Percentiles rank a stretch among this genome's conserved stretches.
phyloP scores from a whole-genome alignment of 768 basidiomycete genomes.

The Lyophyllum shimeji region DNA sequence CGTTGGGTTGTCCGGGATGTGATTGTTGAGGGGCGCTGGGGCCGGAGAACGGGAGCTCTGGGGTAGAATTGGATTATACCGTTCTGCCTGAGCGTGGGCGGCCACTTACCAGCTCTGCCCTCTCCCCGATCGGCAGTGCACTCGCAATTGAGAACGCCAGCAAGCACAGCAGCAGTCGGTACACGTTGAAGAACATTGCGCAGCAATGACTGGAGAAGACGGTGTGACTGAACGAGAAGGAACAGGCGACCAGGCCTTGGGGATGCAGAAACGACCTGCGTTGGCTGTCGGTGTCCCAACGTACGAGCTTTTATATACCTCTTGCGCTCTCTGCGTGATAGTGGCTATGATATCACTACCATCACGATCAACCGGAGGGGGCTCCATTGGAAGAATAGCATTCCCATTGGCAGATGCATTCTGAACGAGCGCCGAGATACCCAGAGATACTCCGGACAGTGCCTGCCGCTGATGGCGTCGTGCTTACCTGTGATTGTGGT shows the following conservation, averaged over 20 bases:
- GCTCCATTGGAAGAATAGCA: too few relatives aligned
- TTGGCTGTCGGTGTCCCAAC: not conserved
- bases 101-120: not conserved
- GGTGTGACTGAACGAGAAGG: not conserved
- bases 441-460: too few relatives aligned
- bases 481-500: too few relatives aligned
- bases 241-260: not conserved
- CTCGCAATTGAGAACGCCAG: not conserved
- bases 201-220: not conserved
- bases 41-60: not conserved
- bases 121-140: not conserved
- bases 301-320: too few relatives aligned
- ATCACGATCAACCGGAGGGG: too few relatives aligned
- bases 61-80: not conserved
- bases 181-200: not conserved
- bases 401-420: too few relatives aligned
- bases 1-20: not conserved
- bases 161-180: not conserved
- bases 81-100: not conserved
- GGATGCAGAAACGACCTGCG: not conserved
- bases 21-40: not conserved
- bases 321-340: too few relatives aligned
- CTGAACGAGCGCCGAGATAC: too few relatives aligned
- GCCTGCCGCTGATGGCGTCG: too few relatives aligned
- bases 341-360: too few relatives aligned